A percentile compares a stretch with the other conserved stretches of the same genome.
Evolutionary conservation across 1,284 basidiomycete genomes (phyloP).

Genomic region (Ustilago tritici): DNA sequence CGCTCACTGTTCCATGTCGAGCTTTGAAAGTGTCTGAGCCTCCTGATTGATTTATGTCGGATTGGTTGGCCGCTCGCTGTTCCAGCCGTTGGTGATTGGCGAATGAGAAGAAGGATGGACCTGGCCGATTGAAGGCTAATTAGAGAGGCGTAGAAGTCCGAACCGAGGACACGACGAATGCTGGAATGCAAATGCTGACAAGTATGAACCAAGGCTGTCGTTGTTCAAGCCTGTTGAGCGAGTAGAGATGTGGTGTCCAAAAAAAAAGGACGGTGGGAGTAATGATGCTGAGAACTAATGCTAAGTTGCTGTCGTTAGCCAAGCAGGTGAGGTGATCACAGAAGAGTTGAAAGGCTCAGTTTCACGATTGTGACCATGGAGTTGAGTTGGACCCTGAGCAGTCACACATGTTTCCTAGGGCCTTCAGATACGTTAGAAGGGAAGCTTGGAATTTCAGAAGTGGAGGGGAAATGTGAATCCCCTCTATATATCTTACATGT

Average conservation of each 20-base stretch:
- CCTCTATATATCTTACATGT: no score
- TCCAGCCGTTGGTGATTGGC: background rate
- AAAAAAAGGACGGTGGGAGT: background rate
- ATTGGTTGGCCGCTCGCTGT: background rate
- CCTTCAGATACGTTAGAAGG: no score
- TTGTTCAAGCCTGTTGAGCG: background rate
- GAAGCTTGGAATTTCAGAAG: no score
- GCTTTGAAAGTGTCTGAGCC: no score
- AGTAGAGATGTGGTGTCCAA: background rate
- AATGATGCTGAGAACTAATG: background rate
- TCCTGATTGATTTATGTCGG: background rate
- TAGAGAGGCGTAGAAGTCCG: no score
- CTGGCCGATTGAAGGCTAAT: no score
- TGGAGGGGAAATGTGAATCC: no score
- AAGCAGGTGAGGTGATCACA: background rate
- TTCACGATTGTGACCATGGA: background rate
- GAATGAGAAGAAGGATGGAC: background rate
- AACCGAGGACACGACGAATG: background rate
- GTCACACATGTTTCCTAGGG: background rate
- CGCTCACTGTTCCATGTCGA: no score
- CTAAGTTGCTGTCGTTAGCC: no score
- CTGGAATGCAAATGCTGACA: background rate
- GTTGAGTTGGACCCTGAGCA: constrained; percentile 5
- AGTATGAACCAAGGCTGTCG: background rate
- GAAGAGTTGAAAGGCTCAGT: background rate